A percentile compares a stretch with the other conserved stretches of the same genome.
Conservation (phyloP, 225 moss, liverwort and hornwort genomes). For the Straminergon stramineum region DNA sequence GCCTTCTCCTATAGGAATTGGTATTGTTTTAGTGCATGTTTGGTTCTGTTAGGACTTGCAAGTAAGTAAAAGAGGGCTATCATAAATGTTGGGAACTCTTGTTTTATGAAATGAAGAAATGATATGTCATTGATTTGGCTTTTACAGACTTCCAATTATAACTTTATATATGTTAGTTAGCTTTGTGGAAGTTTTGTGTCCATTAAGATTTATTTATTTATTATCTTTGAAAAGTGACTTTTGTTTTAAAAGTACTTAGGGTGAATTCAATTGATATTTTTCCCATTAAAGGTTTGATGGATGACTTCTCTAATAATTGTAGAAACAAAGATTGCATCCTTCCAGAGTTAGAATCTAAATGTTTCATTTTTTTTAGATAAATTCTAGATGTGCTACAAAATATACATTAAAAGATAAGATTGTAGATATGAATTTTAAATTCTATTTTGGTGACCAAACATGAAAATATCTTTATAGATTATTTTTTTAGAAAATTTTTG, state of each 20-base stretch:
- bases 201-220: not conserved
- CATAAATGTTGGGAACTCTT: not conserved
- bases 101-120: not conserved
- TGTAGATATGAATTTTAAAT: not conserved
- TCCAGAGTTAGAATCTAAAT: too few relatives aligned
- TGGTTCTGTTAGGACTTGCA: not conserved
- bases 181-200: not conserved
- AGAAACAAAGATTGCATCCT: not conserved
- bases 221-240: not conserved
- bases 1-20: not conserved
- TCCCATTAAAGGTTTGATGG: too few relatives aligned
- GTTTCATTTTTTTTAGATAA: too few relatives aligned
- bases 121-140: not conserved
- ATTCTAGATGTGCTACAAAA: too few relatives aligned
- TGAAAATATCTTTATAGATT: not conserved
- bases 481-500: not conserved
- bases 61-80: not conserved
- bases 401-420: not conserved
- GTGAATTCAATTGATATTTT: not conserved
- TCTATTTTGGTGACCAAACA: not conserved
- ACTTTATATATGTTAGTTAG: not conserved
- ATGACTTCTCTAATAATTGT: not conserved
- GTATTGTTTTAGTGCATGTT: not conserved
- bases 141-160: not conserved
- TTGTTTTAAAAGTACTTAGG: not conserved